These are phyloP conservation scores for Schizosaccharomyces versatilis DNA, from an alignment of 1,139 yeast species.

Conservation along the genomic window DNA sequence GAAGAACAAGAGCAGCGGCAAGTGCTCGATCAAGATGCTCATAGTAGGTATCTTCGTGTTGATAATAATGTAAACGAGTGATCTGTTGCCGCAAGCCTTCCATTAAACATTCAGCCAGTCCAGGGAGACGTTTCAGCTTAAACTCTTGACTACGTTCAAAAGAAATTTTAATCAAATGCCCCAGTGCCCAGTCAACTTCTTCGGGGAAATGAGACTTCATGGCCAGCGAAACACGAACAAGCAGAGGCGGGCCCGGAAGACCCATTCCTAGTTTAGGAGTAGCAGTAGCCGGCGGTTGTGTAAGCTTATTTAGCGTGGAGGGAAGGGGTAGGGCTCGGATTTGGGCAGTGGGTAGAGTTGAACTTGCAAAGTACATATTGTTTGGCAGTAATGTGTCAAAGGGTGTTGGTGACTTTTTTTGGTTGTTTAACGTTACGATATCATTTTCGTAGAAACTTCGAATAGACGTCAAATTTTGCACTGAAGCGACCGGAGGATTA, in stretches of 20 bases:
- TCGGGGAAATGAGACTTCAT: background rate
- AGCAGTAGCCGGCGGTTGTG: background rate
- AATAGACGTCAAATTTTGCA: too few species aligned
- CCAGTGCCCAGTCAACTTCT: slow-evolving; percentile 2
- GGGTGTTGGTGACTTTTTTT: too few species aligned
- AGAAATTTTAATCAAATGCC: background rate
- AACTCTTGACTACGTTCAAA: slow-evolving; percentile 1
- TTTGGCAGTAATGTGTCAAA: background rate
- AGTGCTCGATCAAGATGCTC: background rate
- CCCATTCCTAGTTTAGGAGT: background rate
- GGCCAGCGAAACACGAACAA: background rate
- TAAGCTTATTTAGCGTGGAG: background rate
- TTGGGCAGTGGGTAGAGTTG: background rate
- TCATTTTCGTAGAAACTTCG: too few species aligned
- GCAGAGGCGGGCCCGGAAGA: background rate
- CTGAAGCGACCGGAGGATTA: too few species aligned
- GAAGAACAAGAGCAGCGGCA: background rate
- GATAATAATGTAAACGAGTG: background rate
- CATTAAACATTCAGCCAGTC: background rate
- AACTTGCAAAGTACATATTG: background rate
- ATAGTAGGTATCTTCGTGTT: background rate
- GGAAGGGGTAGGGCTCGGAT: background rate
- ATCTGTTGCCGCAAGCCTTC: background rate
- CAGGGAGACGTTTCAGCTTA: background rate
- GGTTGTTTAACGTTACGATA: too few species aligned